Percentiles rank a stretch among this genome's conserved stretches.
Evolutionary conservation across 2,329 filamentous ascomycete genomes (phyloP).

Genomic region (Biscogniauxia mediterranea): DNA sequence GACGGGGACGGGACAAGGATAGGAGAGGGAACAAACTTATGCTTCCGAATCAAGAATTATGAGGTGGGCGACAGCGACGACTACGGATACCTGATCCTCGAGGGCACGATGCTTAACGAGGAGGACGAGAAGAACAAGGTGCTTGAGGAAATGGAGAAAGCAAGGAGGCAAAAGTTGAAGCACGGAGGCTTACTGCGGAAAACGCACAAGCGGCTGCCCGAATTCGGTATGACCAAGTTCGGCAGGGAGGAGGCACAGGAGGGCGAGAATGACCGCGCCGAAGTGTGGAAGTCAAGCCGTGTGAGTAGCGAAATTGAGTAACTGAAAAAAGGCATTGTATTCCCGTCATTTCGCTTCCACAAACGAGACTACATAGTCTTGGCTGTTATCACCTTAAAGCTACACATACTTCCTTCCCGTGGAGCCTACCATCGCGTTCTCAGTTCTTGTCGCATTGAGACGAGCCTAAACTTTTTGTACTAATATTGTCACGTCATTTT

Average conservation of each 20-base stretch:
- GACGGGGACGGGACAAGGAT: constrained; percentile 69
- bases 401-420: too few species aligned
- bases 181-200: constrained; percentile 33
- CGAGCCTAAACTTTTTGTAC: too few species aligned
- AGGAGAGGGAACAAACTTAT: constrained; percentile 58
- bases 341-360: too few species aligned
- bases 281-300: constrained; percentile 35
- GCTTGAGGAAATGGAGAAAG: constrained; percentile 48
- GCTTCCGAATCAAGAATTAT: constrained; percentile 80
- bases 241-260: constrained; percentile 46
- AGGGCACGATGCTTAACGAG: constrained; percentile 78
- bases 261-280: constrained; percentile 33
- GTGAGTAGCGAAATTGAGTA: constrained; percentile 24
- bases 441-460: too few species aligned
- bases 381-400: too few species aligned
- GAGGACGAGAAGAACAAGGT: constrained; percentile 63
- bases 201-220: constrained; percentile 39
- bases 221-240: constrained; percentile 59
- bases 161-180: constrained; percentile 37
- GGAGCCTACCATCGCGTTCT: too few species aligned
- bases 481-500: too few species aligned
- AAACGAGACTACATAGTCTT: too few species aligned
- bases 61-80: constrained; percentile 74
- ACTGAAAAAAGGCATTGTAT: background rate
- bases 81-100: constrained; percentile 78